Evolutionary conservation across 768 basidiomycete species (phyloP).

Genomic region (Rhodosporidiobolus sp.): DNA sequence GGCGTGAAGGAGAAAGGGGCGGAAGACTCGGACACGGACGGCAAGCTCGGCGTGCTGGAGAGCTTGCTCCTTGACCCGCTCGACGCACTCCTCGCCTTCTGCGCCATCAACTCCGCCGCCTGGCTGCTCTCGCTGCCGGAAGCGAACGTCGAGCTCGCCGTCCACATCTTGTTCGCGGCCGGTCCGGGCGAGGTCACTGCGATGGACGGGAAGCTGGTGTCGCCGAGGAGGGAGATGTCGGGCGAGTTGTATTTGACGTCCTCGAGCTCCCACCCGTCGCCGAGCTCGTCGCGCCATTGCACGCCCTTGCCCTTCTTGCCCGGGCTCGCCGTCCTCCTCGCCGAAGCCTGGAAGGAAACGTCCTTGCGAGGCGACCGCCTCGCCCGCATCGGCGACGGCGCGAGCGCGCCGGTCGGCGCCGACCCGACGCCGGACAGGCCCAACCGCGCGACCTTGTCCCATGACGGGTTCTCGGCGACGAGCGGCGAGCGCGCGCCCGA

Average conservation of each 20-base stretch:
- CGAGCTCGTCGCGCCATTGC: slow-evolving; percentile 38
- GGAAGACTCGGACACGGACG: slow-evolving; percentile 12
- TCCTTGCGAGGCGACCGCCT: slow-evolving; percentile 8
- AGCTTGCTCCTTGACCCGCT: neutral
- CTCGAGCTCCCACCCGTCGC: slow-evolving; percentile 34
- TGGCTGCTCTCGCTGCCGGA: neutral
- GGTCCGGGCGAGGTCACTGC: slow-evolving; percentile 11
- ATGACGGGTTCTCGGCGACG: slow-evolving; percentile 8
- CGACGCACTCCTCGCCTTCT: slow-evolving; percentile 12
- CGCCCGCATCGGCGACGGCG: slow-evolving; percentile 8
- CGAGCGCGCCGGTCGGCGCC: slow-evolving; percentile 18
- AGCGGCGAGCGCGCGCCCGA: slow-evolving; percentile 24
- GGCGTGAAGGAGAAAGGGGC: slow-evolving; percentile 26
- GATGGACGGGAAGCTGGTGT: slow-evolving; percentile 18
- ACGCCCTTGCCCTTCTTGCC: slow-evolving; percentile 34
- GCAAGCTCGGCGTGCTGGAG: neutral
- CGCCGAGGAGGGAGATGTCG: slow-evolving; percentile 2
- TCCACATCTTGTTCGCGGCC: slow-evolving; percentile 23
- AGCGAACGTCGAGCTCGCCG: slow-evolving; percentile 13
- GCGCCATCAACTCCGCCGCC: slow-evolving; percentile 34
- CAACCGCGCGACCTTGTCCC: slow-evolving; percentile 27
- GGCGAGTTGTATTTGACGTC: slow-evolving; percentile 34
- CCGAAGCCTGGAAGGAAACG: slow-evolving; percentile 6
- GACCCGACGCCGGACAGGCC: slow-evolving; percentile 20
- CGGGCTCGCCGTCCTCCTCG: neutral